Evolutionary conservation across 345 rosid species (phyloP), one percentile per base, ranked within the genome.

Genomic region (Brassica carinata): DNA sequence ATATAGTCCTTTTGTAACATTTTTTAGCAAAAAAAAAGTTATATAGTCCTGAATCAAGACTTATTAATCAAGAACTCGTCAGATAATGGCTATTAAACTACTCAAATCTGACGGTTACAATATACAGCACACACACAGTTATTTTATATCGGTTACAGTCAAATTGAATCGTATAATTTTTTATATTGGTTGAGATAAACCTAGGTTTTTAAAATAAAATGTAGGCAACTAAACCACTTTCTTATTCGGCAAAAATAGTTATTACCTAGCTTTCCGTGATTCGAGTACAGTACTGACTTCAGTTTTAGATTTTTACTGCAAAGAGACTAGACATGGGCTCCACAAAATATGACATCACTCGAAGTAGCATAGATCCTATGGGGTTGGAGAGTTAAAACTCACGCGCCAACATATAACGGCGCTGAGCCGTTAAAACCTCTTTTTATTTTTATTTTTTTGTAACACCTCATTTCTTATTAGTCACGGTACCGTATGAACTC

Each of bases 51-150:
- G 4, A 53, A 51, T 72, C 71, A n/a, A 18, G 43, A 63, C 71
- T 53, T 19, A 70, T 53, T 70, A 57, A 71, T 71, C 72, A 57
- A 71, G 84, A 81, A 76, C 61, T 76, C 67, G 64, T 76, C 84
- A 71, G 64, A 14, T 23, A 23, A 23, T 23, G 26, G 26, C 26
- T 64, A 57, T 40, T 55, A 38, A 17, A 33, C 13, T 75, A 19
- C 14, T 18, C 45, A 57, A 26, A 75, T 67, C 69, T 38, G 13
- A 55, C 26, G 18, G 27, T 53, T 33, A 53, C 6, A 77, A 31
- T 68, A 53, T 1, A 69, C 15, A 9, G 26, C 26, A 23, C 18
- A 13, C 18, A 27, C 26, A 1, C 10, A n/a, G 2, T 13, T 2
- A 2, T 29, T 62, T 63, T 27, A 8, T 51, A 55, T 26, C 2